Evolutionary conservation across 148 eudicot species (phyloP), one percentile per base, ranked within the genome.

Genomic region (Salicornia ramosissima): DNA sequence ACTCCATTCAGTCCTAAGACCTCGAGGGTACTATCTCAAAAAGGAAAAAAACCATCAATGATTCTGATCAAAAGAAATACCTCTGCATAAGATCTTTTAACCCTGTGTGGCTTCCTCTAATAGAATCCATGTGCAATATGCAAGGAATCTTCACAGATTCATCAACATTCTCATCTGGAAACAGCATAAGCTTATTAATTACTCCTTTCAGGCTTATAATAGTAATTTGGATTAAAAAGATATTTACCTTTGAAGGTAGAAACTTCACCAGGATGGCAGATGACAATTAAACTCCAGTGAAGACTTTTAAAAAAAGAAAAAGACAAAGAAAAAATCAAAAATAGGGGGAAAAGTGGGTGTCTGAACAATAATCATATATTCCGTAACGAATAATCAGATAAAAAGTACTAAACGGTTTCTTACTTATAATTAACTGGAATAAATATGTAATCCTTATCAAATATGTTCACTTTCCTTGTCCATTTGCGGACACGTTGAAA

Each of bases 401-500:
- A 24, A 46, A 34, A 9, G 2, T 59, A 54, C 43, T 28, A 33
- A 30, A 40, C 46, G 47, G 53, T 47, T 45, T 71, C 90, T 83
- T 77, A 90, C 97, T 84, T 92, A 77, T 87, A 92, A 70, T 94
- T 94, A 52, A 94, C 96, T 40, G 99, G 99, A 84, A 94, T 87
- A 70, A 94, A 87, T 68, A 91, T 75, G 72, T 82, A 94, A 77
- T 94, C 99, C 86, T 91, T 91, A 61, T 85, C 91, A 76, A 94
- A 92, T 47, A 94, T 77, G 52, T 94, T 84, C 70, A 94, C 83
- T 85, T 94, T 94, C 80, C 96, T 84, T 24, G 99, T 94, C 97
- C 99, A 94, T 78, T 91, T 91, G 49, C 99, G 96, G 80, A 94
- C 99, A 76, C 97, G 89, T 71, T 76, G 96, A 82, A 88, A 94